Evolutionary conservation across 257 asterid species (phyloP), one percentile per base, ranked within the genome.

Genomic region (Ophiorrhiza pumila): DNA sequence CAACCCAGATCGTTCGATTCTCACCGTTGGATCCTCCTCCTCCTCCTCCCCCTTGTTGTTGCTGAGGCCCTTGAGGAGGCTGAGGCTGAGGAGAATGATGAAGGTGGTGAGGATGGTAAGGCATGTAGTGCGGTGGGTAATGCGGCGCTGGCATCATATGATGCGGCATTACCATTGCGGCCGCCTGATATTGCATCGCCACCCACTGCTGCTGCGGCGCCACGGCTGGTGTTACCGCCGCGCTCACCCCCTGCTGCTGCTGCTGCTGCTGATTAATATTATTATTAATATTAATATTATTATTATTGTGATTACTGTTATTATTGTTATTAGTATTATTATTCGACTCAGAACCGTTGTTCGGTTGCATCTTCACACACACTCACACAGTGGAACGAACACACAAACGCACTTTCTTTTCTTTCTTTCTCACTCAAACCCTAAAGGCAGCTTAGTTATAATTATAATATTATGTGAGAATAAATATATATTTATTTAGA

Each of bases 1-100:
- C 98, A 5, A 93, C 93, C 98, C 98, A 93, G 91, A 93, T 84
- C 86, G 97, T 93, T 72, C 89, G 87, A 77, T 93, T 93, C 68
- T 89, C 97, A 15, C 86, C 95, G 61, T 82, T 87, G 74, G 92
- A 85, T 83, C 94, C 93, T 27, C 93, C 88, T 47, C 83, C 84
- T 55, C 76, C 68, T 11, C 43, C 77, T 52, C 70, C 80, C 70
- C 49, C 84, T 71, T 65, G 84, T 63, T 71, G 87, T 3, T 74
- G 83, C 29, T 72, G 63, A 37, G 60, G 31, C 2, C 14, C 31
- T 47, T 22, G 69, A n/a, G 76, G 80, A 50, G 25, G 84, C 27
- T 39, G 69, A 46, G 73, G 76, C 50, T 58, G 81, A n/a, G 69
- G 82, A 18, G 46, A 75, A 42, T 74, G 76, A 37, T 55, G 79